These are phyloP conservation scores for Mortierella alpina DNA, from an alignment of 192 early-diverging fungal species.

Conservation along the genomic window DNA sequence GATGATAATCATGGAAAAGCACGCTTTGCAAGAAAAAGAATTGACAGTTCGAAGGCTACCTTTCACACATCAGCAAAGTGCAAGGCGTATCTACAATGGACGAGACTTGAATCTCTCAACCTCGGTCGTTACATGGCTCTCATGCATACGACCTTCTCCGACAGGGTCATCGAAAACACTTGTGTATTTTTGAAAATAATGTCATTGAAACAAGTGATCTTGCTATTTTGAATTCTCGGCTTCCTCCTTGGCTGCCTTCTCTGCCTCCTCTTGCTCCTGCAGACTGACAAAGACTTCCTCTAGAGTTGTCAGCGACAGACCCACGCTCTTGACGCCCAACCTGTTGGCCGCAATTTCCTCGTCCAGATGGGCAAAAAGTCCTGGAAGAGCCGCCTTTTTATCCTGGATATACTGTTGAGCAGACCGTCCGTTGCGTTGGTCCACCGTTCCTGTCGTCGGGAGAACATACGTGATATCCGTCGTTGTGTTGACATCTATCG, in stretches of 20 bases:
- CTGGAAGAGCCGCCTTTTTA: slow-evolving; percentile 31
- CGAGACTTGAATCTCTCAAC: no score
- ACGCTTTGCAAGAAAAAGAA: no score
- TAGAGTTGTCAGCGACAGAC: slow-evolving; percentile 58
- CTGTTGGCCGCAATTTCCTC: slow-evolving; percentile 37
- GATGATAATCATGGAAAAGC: no score
- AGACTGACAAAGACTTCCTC: slow-evolving; percentile 64
- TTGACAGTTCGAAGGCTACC: no score
- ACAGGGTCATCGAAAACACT: background rate
- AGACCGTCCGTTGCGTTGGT: slow-evolving; percentile 37
- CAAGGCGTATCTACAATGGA: no score
- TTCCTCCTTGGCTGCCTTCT: slow-evolving; percentile 19
- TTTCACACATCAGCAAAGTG: no score
- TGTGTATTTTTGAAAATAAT: background rate
- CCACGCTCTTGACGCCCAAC: slow-evolving; percentile 51
- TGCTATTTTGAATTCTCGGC: slow-evolving; percentile 1
- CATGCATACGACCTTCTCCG: no score
- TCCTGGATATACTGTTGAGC: slow-evolving; percentile 44
- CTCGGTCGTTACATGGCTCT: no score
- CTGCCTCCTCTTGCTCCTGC: slow-evolving; percentile 40
- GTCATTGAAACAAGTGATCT: background rate
- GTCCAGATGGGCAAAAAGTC: slow-evolving; percentile 38
- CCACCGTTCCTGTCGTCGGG: slow-evolving; percentile 32
- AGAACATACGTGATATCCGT: slow-evolving; percentile 55
- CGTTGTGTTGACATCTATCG: slow-evolving; percentile 37